Evolutionary conservation across 2,329 filamentous ascomycete species (phyloP).

Genomic region (Aspergillus fumigatus): DNA sequence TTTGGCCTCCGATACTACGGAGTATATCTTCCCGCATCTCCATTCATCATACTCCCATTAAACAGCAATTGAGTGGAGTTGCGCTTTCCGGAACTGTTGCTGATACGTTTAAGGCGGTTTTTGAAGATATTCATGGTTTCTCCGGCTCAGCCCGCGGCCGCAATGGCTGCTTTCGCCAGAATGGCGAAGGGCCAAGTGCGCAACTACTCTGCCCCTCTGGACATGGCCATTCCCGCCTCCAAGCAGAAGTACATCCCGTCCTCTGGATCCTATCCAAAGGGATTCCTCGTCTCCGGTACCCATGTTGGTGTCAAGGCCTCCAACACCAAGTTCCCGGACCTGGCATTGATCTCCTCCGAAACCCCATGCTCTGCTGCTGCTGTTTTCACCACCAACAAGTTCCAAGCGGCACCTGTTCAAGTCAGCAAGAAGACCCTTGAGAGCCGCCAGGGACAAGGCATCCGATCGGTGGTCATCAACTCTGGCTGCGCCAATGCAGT

Average conservation of each 20-base stretch:
- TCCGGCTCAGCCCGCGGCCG: conserved; percentile 23
- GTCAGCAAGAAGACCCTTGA: conserved; percentile 71
- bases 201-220: conserved; percentile 43
- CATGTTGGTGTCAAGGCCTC: conserved; percentile 90
- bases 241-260: conserved; percentile 90
- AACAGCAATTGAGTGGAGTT: background rate
- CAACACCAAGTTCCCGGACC: conserved; percentile 86
- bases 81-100: background rate
- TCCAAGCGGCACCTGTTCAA: conserved; percentile 91
- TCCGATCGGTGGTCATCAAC: conserved; percentile 84
- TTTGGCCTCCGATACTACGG: background rate
- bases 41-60: background rate
- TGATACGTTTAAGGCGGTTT: background rate
- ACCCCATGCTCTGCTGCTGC: conserved; percentile 80
- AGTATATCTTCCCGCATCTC: background rate
- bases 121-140: conserved; percentile 18
- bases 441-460: conserved; percentile 60
- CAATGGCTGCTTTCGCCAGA: conserved; percentile 32
- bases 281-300: conserved; percentile 80
- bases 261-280: conserved; percentile 80
- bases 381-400: conserved; percentile 97
- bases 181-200: conserved; percentile 38
- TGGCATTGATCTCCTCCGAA: conserved; percentile 84
- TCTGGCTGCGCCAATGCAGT: conserved; percentile 97
- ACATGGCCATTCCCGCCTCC: conserved; percentile 60